Conservation (phyloP, 2,329 filamentous ascomycete genomes). For the Dactylellina haptotyla region DNA sequence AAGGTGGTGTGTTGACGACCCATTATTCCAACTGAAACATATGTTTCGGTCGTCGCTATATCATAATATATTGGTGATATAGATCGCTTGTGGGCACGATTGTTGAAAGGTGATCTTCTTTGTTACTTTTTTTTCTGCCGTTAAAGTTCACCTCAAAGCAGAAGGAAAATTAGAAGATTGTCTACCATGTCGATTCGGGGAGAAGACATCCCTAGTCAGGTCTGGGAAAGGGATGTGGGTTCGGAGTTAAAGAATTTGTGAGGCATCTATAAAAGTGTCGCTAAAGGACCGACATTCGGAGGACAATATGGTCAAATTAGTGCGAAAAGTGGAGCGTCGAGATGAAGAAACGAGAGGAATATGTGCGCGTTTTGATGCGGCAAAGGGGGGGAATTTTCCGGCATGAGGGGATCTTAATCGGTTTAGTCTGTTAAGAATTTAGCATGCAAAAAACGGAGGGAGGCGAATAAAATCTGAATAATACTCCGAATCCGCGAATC, state of each 20-base stretch:
- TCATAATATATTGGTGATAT: conserved; percentile 5
- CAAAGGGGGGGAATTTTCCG: conserved; percentile 46
- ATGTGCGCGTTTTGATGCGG: conserved; percentile 49
- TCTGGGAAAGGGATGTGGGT: neutral
- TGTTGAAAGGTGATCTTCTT: neutral
- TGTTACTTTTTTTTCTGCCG: neutral
- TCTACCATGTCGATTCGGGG: neutral
- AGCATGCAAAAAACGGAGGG: conserved; percentile 19
- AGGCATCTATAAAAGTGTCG: conserved; percentile 38
- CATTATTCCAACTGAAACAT: conserved; percentile 39
- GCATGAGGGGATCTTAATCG: conserved; percentile 29
- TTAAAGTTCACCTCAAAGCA: neutral
- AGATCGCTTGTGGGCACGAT: conserved; percentile 3
- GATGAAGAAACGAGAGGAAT: conserved; percentile 6
- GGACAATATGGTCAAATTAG: conserved; percentile 25
- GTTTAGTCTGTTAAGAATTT: conserved; percentile 5
- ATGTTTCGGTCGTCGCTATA: conserved; percentile 43
- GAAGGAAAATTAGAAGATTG: neutral
- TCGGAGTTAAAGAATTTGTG: conserved; percentile 21
- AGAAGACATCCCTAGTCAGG: neutral
- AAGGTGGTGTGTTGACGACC: conserved; percentile 9
- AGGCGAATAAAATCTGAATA: conserved; percentile 41
- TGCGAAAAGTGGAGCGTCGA: conserved; percentile 11
- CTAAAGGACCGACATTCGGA: conserved; percentile 32
- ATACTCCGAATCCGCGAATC: conserved; percentile 53